Evolutionary conservation across 2,329 filamentous ascomycete species (phyloP).

Genomic region (Pseudocercospora crystallina): DNA sequence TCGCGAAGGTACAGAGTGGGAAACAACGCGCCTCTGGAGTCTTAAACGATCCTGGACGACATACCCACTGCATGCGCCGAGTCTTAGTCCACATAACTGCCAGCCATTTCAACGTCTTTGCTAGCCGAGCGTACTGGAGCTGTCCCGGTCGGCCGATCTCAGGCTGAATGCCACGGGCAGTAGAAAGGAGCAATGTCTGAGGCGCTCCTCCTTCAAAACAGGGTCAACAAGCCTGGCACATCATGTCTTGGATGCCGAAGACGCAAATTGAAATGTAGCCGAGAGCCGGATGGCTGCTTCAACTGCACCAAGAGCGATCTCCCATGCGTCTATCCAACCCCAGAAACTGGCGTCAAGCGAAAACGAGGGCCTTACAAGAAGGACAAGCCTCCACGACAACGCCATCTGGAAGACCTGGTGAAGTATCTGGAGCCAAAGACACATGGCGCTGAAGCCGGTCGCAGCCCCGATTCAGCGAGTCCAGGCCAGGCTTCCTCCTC

Average conservation of each 20-base stretch:
- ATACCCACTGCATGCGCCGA: too few species aligned
- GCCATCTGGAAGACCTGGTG: constrained; percentile 31
- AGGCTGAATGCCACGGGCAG: too few species aligned
- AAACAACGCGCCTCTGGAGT: too few species aligned
- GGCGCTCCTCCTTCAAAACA: constrained; percentile 18
- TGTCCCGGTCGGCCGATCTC: too few species aligned
- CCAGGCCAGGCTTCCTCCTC: constrained; percentile 14
- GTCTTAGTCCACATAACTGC: too few species aligned
- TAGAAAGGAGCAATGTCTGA: constrained; percentile 14
- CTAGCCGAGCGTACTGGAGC: too few species aligned
- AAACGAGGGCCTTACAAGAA: constrained; percentile 35
- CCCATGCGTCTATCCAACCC: constrained; percentile 30
- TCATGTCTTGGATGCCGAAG: constrained; percentile 31
- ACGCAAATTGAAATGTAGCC: constrained; percentile 31
- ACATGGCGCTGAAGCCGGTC: constrained; percentile 1
- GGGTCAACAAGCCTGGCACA: constrained; percentile 28
- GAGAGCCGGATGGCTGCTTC: constrained; percentile 27
- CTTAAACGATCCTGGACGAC: neutral
- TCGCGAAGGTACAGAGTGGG: too few species aligned
- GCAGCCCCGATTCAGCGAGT: constrained; percentile 4
- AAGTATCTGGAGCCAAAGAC: constrained; percentile 29
- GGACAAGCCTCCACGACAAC: constrained; percentile 28
- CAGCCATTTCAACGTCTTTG: too few species aligned
- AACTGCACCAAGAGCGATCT: constrained; percentile 30
- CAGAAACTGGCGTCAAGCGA: constrained; percentile 28